A percentile compares a stretch with the other conserved stretches of the same genome.
Evolutionary conservation across 352 stramenopile species (phyloP).

Genomic region (Plasmopara viticola): DNA sequence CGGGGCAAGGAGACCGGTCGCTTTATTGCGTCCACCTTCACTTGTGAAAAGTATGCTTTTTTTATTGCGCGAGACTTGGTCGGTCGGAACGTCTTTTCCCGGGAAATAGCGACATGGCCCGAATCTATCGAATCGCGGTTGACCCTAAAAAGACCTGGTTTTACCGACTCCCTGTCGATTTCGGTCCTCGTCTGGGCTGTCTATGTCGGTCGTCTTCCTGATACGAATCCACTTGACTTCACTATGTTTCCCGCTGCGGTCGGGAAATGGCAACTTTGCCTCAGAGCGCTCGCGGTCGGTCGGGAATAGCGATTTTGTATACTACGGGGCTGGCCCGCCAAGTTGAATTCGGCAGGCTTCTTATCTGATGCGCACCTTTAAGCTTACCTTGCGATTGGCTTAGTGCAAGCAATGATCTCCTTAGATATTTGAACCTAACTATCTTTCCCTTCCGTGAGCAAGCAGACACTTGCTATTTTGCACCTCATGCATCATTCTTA

Average conservation of each 20-base stretch:
- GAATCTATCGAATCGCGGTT: not conserved
- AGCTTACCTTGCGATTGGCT: not conserved
- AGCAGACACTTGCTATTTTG: too few species aligned
- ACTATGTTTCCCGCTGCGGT: slow-evolving; percentile 11
- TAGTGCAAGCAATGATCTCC: not conserved
- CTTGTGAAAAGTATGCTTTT: slow-evolving; percentile 24
- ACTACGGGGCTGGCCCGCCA: not conserved
- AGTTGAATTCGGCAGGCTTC: not conserved
- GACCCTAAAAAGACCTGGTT: slow-evolving; percentile 8
- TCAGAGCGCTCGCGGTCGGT: slow-evolving; percentile 28
- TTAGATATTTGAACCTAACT: too few species aligned
- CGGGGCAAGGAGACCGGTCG: slow-evolving; percentile 24
- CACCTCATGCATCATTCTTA: too few species aligned
- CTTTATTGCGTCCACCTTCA: slow-evolving; percentile 1
- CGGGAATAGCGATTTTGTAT: slow-evolving; percentile 40
- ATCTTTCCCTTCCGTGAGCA: too few species aligned
- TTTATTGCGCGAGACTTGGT: slow-evolving; percentile 4
- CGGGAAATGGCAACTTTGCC: not conserved
- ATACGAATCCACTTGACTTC: slow-evolving; percentile 10
- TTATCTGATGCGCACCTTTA: too few species aligned
- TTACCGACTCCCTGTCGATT: slow-evolving; percentile 7
- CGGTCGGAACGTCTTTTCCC: slow-evolving; percentile 22
- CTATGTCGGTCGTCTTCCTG: slow-evolving; percentile 17
- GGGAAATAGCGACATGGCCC: slow-evolving; percentile 13
- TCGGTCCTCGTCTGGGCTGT: not conserved